Evolutionary conservation across 345 rosid genomes (phyloP), one percentile per base, ranked within the genome.

Genomic region (Dovyalis caffra): DNA sequence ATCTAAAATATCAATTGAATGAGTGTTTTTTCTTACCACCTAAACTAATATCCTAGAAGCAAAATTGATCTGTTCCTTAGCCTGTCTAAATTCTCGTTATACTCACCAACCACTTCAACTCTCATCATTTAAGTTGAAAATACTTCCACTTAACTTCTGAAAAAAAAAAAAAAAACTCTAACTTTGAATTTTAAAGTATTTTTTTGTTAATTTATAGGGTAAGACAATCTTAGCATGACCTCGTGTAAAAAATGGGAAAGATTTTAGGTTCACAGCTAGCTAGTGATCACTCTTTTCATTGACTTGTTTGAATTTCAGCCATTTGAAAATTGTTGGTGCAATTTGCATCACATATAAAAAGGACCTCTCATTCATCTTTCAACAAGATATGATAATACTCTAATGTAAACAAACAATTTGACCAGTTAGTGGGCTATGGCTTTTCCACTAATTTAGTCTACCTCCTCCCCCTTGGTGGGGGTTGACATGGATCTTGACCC

Each of bases 401-500:
- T 38, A 12, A 74, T 38, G 67, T 60, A 73, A 34, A 75, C 25
- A 73, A 70, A 77, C 40, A 77, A 83, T 74, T 74, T 75, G 80
- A 81, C 76, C 79, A 77, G 83, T 80, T 81, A 77, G 83, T 80
- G 88, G 76, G 76, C 66, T 73, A 61, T 77, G 83, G 77, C 76
- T 66, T 70, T 82, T 70, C 76, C 85, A 79, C 78, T 76, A 70
- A 79, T 68, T 70, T 76, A 65, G 73, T 78, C 82, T 14, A 58
- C 71, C 71, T 33, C 29, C 26, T 63, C 15, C 79, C 64, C 35
- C 66, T 23, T 66, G 31, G 84, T 76, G 76, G 87, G 60, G 87
- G 87, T 86, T 86, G 89, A 86, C 89, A 77, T 80, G 66, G 72
- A 74, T 78, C 74, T 84, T 81, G 87, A 84, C 86, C 65, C 76